Evolutionary conservation across 2,329 filamentous ascomycete species (phyloP), one percentile per base, ranked within the genome.

Genomic region (Alternaria brassicae): DNA sequence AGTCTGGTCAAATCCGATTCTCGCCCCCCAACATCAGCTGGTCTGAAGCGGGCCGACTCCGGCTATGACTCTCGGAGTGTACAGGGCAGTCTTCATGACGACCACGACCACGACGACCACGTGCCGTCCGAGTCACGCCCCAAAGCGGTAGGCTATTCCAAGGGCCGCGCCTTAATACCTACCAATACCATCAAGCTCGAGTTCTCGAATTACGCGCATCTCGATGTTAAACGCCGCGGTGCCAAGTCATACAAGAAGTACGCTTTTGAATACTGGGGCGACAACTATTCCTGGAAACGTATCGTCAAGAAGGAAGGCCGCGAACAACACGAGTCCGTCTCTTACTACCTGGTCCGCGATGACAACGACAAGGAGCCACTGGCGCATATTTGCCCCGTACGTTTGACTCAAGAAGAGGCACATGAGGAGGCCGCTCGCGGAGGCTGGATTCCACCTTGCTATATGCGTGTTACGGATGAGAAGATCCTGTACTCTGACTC

Each of bases 131-230:
- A 69, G 23, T 62, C 69, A 60, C 69, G 72, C 28, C 72, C 74
- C 28, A 74, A 72, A 59, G 72, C 75, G 6, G 69, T 73, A 28
- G 73, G 73, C 56, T 74, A 77, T 40, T 65, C 68, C 59, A 74
- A 81, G 68, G 68, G 77, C 80, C 75, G 76, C 50, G 73, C 76
- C 8, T 63, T 78, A 60, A 72, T 79, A 42, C 86, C 91, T 17
- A 91, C 89, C 58, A 92, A 96, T 77, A 89, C 86, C 34, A 91
- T 94, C 76, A 91, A 93, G 79, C 85, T 99, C 32, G 94, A 98
- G 76, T 99, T 97, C 76, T 96, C 92, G 66, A 99, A 98, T 81
- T 99, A 99, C 76, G 94, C 94, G 2, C 92, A 95, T 69, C 88
- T 98, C 39, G 91, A 97, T 65, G 81, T 99, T 50, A 88, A 86